phyloP scores from a whole-genome alignment of 2,329 filamentous ascomycete genomes.

The Diaporthe citri region DNA sequence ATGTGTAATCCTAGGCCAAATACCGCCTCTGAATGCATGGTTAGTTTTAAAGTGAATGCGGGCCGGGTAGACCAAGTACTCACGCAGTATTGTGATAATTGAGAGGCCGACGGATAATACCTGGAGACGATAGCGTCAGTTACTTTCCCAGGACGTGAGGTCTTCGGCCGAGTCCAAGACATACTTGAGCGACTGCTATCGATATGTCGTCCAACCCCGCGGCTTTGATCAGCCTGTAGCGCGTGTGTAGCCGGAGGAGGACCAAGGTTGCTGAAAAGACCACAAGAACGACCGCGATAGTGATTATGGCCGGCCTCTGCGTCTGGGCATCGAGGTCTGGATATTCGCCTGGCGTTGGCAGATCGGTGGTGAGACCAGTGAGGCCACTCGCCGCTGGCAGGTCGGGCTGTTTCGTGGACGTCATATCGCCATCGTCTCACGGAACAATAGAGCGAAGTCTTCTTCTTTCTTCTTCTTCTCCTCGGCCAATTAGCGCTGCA shows the following conservation, averaged over 20 bases:
- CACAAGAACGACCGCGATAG: constrained; percentile 44
- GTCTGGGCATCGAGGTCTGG: constrained; percentile 46
- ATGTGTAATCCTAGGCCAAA: constrained; percentile 46
- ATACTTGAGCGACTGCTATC: constrained; percentile 45
- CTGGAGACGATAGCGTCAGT: constrained; percentile 14
- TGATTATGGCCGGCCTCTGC: constrained; percentile 44
- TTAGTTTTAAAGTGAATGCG: not conserved
- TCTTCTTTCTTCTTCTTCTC: not conserved
- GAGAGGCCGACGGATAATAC: constrained; percentile 44
- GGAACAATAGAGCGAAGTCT: not conserved
- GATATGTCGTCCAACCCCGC: constrained; percentile 47
- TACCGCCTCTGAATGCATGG: constrained; percentile 41
- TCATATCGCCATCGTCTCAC: constrained; percentile 32
- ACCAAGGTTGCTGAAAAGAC: constrained; percentile 45
- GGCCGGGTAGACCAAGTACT: not conserved
- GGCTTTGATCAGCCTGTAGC: constrained; percentile 43
- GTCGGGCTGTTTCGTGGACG: constrained; percentile 27
- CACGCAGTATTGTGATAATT: constrained; percentile 43
- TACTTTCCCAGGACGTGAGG: too few species aligned
- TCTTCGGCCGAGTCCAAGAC: not conserved
- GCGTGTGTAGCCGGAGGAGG: constrained; percentile 47
- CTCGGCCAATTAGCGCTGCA: not conserved
- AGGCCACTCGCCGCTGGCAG: constrained; percentile 22
- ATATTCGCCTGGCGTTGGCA: constrained; percentile 41
- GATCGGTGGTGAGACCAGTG: constrained; percentile 31